These are phyloP conservation scores for Paracorniculantispora psalliotae DNA, from an alignment of 2,329 filamentous ascomycete species.

Conservation along the genomic window DNA sequence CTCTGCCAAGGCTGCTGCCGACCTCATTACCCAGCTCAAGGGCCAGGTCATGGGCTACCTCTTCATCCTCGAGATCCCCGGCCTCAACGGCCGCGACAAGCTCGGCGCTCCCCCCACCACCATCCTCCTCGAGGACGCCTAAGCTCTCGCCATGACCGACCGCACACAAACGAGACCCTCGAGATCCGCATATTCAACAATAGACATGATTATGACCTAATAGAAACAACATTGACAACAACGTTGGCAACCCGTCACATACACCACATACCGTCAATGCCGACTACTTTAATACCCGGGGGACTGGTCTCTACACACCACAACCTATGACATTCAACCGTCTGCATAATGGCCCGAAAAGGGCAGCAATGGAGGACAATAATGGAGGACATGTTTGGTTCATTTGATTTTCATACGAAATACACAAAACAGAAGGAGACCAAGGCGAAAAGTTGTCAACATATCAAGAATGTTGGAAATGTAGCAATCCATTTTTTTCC, in stretches of 20 bases:
- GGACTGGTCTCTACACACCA: background rate
- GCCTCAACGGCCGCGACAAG: constrained; percentile 87
- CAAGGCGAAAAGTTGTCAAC: background rate
- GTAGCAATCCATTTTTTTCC: too few relatives aligned
- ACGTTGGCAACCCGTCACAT: background rate
- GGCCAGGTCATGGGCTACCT: constrained; percentile 83
- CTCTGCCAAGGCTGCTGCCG: constrained; percentile 80
- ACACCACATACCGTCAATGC: constrained; percentile 7
- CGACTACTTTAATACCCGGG: constrained; percentile 8
- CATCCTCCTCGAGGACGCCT: constrained; percentile 66
- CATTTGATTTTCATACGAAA: background rate
- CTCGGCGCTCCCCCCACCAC: constrained; percentile 72
- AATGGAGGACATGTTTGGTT: too few relatives aligned
- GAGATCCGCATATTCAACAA: constrained; percentile 7
- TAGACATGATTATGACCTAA: constrained; percentile 11
- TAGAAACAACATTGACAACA: constrained; percentile 1
- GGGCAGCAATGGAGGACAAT: background rate
- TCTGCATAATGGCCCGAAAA: constrained; percentile 1
- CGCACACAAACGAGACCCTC: background rate
- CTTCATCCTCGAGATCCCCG: constrained; percentile 93
- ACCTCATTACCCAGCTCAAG: constrained; percentile 80
- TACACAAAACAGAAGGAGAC: background rate
- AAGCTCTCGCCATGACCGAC: constrained; percentile 16
- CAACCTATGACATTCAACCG: constrained; percentile 9
- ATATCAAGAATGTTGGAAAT: too few relatives aligned